These are phyloP conservation scores for Skeletonema grethae DNA, from an alignment of 108 stramenopile genomes.

Conservation along the genomic window DNA sequence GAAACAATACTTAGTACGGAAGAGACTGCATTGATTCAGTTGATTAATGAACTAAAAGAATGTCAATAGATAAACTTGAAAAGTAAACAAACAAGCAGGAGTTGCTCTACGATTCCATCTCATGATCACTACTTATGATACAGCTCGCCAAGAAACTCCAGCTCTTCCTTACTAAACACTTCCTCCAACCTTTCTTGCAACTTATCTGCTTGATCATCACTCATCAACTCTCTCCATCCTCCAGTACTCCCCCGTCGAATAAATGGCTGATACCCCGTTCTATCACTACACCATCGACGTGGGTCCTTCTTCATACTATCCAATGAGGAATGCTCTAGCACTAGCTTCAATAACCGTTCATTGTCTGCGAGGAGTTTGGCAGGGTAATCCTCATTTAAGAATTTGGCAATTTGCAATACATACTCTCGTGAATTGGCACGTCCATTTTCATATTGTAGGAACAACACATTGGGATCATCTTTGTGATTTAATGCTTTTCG, in stretches of 20 bases:
- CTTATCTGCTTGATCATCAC: constrained; percentile 38
- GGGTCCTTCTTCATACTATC: constrained; percentile 54
- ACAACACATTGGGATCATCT: constrained; percentile 55
- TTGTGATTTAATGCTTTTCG: constrained; percentile 45
- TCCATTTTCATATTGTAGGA: constrained; percentile 49
- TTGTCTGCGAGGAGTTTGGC: constrained; percentile 26
- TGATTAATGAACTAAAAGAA: no score
- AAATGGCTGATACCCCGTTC: constrained; percentile 54
- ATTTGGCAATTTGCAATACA: constrained; percentile 47
- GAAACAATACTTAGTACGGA: no score
- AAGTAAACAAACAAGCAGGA: no score
- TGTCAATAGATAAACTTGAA: no score
- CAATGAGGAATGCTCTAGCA: constrained; percentile 54
- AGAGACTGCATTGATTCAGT: no score
- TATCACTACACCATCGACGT: constrained; percentile 55
- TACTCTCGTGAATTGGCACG: constrained; percentile 33
- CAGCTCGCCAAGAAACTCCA: constrained; percentile 41
- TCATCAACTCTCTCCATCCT: constrained; percentile 54
- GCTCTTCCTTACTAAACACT: constrained; percentile 28
- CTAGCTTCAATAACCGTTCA: constrained; percentile 42
- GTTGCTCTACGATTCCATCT: no score
- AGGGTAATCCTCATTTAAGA: constrained; percentile 43
- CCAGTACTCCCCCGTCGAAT: constrained; percentile 56
- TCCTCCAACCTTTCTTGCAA: constrained; percentile 42
- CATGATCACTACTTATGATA: constrained; percentile 12